Conservation (phyloP, 2,329 filamentous ascomycete species). For the Colletotrichum acutatum region DNA sequence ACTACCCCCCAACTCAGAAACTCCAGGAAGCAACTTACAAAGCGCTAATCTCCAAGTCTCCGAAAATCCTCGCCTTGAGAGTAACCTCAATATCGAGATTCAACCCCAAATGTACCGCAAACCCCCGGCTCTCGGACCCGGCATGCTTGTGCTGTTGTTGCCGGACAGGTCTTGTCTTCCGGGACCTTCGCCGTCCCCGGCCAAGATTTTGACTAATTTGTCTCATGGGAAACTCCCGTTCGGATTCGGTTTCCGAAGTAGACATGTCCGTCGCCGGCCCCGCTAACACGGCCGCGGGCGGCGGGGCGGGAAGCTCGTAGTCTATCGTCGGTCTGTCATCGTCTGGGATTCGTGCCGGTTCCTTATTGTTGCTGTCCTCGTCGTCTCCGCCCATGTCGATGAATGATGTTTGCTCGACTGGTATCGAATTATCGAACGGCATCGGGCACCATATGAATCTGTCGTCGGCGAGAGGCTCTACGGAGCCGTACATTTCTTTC, state of each 20-base stretch:
- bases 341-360: neutral
- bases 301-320: neutral
- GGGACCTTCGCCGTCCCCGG: neutral
- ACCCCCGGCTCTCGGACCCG: conserved; percentile 3
- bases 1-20: neutral
- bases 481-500: conserved; percentile 30
- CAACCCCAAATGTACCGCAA: conserved; percentile 16
- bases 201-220: neutral
- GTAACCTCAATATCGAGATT: conserved; percentile 28
- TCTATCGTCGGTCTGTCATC: neutral
- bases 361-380: neutral
- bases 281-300: neutral
- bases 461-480: conserved; percentile 27
- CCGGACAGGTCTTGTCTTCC: neutral
- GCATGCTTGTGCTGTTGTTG: neutral
- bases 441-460: conserved; percentile 30
- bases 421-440: conserved; percentile 27
- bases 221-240: neutral
- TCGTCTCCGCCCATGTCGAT: conserved; percentile 15
- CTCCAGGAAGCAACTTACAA: conserved; percentile 4
- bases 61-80: conserved; percentile 17
- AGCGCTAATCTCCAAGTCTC: conserved; percentile 22
- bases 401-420: conserved; percentile 29
- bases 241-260: conserved; percentile 18
- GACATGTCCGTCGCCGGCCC: neutral